Evolutionary conservation across 805 yeast species (phyloP).

Genomic region (Komagataella mondaviorum): DNA sequence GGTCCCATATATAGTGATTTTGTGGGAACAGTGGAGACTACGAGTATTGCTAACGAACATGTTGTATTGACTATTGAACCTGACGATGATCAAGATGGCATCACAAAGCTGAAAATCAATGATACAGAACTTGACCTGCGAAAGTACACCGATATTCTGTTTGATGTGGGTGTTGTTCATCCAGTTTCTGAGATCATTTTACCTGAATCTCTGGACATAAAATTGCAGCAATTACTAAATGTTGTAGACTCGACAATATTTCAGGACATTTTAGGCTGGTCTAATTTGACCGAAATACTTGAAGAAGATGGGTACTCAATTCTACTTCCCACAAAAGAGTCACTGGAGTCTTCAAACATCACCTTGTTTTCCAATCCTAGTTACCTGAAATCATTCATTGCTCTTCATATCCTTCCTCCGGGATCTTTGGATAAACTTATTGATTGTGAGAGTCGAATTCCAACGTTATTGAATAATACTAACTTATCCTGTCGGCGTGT

Average conservation of each 20-base stretch:
- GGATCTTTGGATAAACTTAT: slow-evolving; percentile 32
- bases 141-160: slow-evolving; percentile 50
- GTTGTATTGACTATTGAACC: slow-evolving; percentile 8
- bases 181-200: slow-evolving; percentile 42
- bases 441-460: slow-evolving; percentile 30
- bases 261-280: slow-evolving; percentile 28
- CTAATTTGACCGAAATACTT: slow-evolving; percentile 30
- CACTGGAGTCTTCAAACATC: slow-evolving; percentile 38
- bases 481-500: slow-evolving; percentile 29
- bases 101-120: slow-evolving; percentile 8
- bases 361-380: slow-evolving; percentile 22
- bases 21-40: slow-evolving; percentile 14
- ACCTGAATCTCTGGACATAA: slow-evolving; percentile 42
- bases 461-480: slow-evolving; percentile 29
- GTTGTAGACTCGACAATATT: slow-evolving; percentile 37
- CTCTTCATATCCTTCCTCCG: slow-evolving; percentile 57
- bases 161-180: slow-evolving; percentile 78
- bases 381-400: slow-evolving; percentile 37
- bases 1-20: slow-evolving; percentile 59
- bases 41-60: slow-evolving; percentile 16
- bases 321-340: slow-evolving; percentile 55
- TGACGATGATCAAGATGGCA: slow-evolving; percentile 3
- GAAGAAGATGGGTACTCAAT: slow-evolving; percentile 35
- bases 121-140: slow-evolving; percentile 20
- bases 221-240: slow-evolving; percentile 39